Base-by-base conservation (phyloP, 768 basidiomycete species). In the Suillus spraguei region DNA sequence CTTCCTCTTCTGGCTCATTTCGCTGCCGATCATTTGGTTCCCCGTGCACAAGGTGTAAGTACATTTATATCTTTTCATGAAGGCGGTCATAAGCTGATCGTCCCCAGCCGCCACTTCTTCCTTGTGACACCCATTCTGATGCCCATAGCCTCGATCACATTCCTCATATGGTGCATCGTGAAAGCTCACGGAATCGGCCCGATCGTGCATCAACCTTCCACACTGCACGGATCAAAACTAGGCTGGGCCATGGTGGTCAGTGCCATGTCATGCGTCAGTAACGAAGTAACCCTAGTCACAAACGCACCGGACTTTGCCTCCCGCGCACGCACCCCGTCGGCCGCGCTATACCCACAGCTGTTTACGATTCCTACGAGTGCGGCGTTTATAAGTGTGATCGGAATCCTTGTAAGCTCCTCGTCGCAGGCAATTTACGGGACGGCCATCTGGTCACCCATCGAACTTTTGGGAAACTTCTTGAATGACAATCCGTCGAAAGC, bases 1-100 rank as follows among this genome's bases (percentile, higher is more conserved):
- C 84, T 89, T 95, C 81, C 80, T 95, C 63, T 95, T 94, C 81
- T 94, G 91, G 88, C 77, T 93, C 33, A 81, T 92, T 44, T 90
- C 87, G 38, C 82, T 94, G 36, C 91, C 90, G 10, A 87, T 88
- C 20, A 88, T 93, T 67, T 92, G 89, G 89, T 88, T 92, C 67
- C 91, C 90, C 13, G 86, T 93, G 55, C 91, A 94, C 78, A 83
- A 89, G 70, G 89, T 92, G 88, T 89, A 73, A 63, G 85, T 76
- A 60, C 53, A 63, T 64, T 64, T 65, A 60, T 39, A 55, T 66
- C 60, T 53, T 63, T 44, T 14, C 24, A 41, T 41, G 49, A 32
- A 59, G 32, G 58, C n/a, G 41, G 60, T 50, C 17, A 60, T 10
- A 24, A 59, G 68, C 5, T 64, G 49, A 41, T 59, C 46, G 65